phyloP scores from a whole-genome alignment of 108 stramenopile genomes.

The Schizochytrium sp. region DNA sequence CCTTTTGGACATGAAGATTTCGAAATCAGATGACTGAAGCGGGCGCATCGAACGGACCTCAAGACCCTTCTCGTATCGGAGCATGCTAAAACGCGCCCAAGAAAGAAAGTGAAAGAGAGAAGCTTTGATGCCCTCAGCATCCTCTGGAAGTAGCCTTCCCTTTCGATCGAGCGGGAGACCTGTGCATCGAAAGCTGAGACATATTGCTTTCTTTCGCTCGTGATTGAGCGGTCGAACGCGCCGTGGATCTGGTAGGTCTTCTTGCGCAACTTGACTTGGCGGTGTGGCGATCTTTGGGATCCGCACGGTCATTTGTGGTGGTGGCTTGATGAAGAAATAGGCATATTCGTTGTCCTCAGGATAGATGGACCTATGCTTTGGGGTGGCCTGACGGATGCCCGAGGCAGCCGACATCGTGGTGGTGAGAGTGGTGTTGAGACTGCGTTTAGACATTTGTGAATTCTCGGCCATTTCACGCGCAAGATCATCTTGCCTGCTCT shows the following conservation, averaged over 20 bases:
- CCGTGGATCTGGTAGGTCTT: neutral
- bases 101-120: neutral
- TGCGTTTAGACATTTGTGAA: no score
- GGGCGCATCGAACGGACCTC: neutral
- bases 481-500: no score
- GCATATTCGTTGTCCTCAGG: neutral
- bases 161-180: neutral
- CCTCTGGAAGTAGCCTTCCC: neutral
- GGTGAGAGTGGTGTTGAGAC: no score
- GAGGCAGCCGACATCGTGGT: no score
- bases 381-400: no score
- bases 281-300: neutral
- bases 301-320: neutral
- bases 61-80: neutral
- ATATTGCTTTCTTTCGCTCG: neutral
- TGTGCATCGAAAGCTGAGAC: neutral
- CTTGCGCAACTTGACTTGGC: neutral
- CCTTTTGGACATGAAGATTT: neutral
- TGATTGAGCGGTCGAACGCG: neutral
- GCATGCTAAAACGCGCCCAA: neutral
- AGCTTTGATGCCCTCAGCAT: neutral
- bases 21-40: neutral
- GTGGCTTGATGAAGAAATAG: neutral
- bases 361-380: neutral
- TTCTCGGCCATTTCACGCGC: no score